Base-by-base conservation (phyloP, 495 filamentous ascomycete species). In the Collariella sp. region DNA sequence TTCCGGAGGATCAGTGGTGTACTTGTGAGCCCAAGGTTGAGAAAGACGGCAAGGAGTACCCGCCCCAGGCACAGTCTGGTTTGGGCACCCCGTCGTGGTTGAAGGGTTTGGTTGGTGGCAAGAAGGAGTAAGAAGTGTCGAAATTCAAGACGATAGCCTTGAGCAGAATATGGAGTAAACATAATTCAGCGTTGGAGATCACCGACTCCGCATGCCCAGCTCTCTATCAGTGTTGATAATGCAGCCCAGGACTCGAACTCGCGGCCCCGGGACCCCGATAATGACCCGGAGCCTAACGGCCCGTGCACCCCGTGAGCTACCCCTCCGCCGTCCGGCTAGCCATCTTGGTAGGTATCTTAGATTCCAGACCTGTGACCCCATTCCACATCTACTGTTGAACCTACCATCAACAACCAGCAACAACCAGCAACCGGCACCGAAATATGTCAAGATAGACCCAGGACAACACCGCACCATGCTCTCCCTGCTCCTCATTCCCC, bases 31-130 rank as follows among this genome's bases (percentile, higher is more conserved):
- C 82, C 35, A 76, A 76, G 67, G 74, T 82, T 13, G 75, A 79
- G 62, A 69, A 71, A 36, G 71, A 77, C 19, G 83, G 82, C n/a
- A 80, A 79, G 66, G 55, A 68, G 52, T 86, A 85, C 58, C 83
- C 83, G 48, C 83, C 83, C 60, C 76, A 76, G 26, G 75, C 70
- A 2, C 34, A 53, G 33, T 39, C 20, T 1, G 34, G 34, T 2
- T 16, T 46, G 6, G 15, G 7, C 15, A 42, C 29, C 9, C 24
- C 22, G 16, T 50, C 35, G 22, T 24, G 29, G 40, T 22, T 52
- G 40, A 44, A 44, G 6, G 36, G 9, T 19, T 13, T 19, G 19
- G 20, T 19, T 12, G 45, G 34, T 11, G 34, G 52, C 12, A 29
- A 48, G 12, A 10, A 39, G 39, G 16, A 35, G n/a, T 15, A 3